phyloP scores from a whole-genome alignment of 2,329 filamentous ascomycete species.

The Claviceps digitariae region DNA sequence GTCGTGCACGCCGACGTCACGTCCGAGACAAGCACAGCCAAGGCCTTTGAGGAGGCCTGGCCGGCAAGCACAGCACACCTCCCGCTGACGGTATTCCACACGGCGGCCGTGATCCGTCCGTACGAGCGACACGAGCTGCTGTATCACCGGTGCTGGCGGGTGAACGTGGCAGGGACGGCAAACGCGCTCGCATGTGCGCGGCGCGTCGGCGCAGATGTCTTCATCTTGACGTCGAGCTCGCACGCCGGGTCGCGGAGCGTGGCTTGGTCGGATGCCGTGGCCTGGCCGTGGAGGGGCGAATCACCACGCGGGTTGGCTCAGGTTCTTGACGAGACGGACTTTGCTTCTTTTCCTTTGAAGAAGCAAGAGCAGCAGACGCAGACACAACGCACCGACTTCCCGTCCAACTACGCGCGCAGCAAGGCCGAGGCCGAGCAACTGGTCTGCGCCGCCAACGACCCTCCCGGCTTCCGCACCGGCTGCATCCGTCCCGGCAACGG shows the following conservation, averaged over 20 bases:
- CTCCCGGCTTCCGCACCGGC: constrained; percentile 33
- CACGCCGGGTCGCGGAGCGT: constrained; percentile 28
- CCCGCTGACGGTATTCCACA: constrained; percentile 44
- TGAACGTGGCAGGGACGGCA: constrained; percentile 37
- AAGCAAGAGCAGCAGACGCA: constrained; percentile 22
- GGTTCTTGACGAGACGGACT: constrained; percentile 30
- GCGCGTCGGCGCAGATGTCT: constrained; percentile 30
- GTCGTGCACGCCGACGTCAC: constrained; percentile 38
- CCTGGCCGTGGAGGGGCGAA: constrained; percentile 13
- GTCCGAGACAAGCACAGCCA: constrained; percentile 26
- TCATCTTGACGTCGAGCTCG: constrained; percentile 38
- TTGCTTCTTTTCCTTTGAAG: constrained; percentile 14
- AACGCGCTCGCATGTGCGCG: constrained; percentile 35
- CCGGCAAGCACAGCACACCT: constrained; percentile 22
- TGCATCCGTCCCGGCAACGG: constrained; percentile 39
- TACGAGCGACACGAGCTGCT: constrained; percentile 31
- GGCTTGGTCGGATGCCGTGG: constrained; percentile 24
- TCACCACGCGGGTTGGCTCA: constrained; percentile 30
- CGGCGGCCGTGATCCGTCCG: constrained; percentile 38
- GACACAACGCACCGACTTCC: constrained; percentile 23
- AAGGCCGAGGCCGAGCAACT: constrained; percentile 39
- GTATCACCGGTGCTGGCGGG: constrained; percentile 29
- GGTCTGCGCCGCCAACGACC: constrained; percentile 29
- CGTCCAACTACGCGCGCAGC: constrained; percentile 34
- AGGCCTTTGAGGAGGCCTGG: constrained; percentile 36